phyloP scores from a whole-genome alignment of 1,139 yeast species.

The Nadsonia commutata region DNA sequence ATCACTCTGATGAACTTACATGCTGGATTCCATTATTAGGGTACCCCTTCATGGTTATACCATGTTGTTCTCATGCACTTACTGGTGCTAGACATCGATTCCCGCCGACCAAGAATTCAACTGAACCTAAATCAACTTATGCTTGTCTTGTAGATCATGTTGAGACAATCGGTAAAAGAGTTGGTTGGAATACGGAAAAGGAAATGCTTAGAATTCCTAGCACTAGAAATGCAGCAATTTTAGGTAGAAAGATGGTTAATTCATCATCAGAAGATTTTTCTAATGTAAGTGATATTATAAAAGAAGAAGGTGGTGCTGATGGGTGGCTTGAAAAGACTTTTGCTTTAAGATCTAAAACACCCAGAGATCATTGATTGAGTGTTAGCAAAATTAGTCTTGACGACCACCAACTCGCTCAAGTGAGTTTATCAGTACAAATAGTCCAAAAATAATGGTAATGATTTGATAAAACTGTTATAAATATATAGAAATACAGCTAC shows the following conservation, averaged over 20 bases:
- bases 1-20: conserved; percentile 89
- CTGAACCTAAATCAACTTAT: conserved; percentile 45
- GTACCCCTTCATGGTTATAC: conserved; percentile 78
- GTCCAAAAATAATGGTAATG: too few relatives aligned
- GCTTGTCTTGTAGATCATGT: conserved; percentile 80
- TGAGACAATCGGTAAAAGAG: conserved; percentile 44
- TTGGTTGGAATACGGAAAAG: conserved; percentile 76
- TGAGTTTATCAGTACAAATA: too few relatives aligned
- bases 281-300: conserved; percentile 32
- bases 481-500: too few relatives aligned
- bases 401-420: too few relatives aligned
- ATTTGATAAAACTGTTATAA: too few relatives aligned
- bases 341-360: conserved; percentile 17
- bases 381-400: too few relatives aligned
- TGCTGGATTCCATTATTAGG: conserved; percentile 90
- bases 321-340: conserved; percentile 61
- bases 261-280: conserved; percentile 21
- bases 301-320: conserved; percentile 75
- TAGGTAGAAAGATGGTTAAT: conserved; percentile 36
- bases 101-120: conserved; percentile 27
- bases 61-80: conserved; percentile 86
- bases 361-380: conserved; percentile 28
- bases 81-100: conserved; percentile 64
- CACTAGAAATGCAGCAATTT: conserved; percentile 81
- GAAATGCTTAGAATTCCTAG: conserved; percentile 91